Evolutionary conservation across 208 protist species (phyloP), one percentile per base, ranked within the genome.

Genomic region (Trypanosoma scelopori): DNA sequence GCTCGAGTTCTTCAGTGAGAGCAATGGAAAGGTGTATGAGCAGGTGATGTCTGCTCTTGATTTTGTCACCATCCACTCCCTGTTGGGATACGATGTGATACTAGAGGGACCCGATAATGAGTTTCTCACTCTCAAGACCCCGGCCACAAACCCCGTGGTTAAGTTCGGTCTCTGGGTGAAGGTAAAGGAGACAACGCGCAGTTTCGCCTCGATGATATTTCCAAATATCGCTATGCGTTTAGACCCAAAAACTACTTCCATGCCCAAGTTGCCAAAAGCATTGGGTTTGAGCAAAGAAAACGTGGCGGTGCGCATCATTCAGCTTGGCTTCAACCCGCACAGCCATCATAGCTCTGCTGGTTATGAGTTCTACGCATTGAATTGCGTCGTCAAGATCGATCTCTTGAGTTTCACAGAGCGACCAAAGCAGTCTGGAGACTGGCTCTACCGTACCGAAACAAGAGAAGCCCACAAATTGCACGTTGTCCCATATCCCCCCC

Each of bases 151-250:
- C 57, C 79, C 84, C 5, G 80, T 92, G 9, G 62, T 94, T 30
- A 96, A 93, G 68, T 97, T 85, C 43, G 92, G 92, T 22, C 74
- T 95, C 57, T 97, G 92, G 90, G 86, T 94, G 16, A 96, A 94
- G 62, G 82, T 91, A 39, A 85, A 89, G 68, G 85, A 94, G 57
- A 78, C 84, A 48, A 94, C 91, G 37, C 89, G 89, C 27, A 92
- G 87, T 62, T 94, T 94, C 66, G 84, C 79, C 27, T 84, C 83
- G 12, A 61, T 97, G 16, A 62, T 78, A 1, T 95, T 94, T 66
- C 76, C 84, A 2, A 80, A 90, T 9, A 71, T 95, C 50, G 82
- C 85, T 32, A 77, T 97, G 23, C 78, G 83, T n/a, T 68, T 97
- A 20, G 86, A 94, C 61, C 92, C 92, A 13, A 97, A 92, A 68